phyloP scores from a whole-genome alignment of 2,329 filamentous ascomycete genomes.

The Ascochyta pisi region DNA sequence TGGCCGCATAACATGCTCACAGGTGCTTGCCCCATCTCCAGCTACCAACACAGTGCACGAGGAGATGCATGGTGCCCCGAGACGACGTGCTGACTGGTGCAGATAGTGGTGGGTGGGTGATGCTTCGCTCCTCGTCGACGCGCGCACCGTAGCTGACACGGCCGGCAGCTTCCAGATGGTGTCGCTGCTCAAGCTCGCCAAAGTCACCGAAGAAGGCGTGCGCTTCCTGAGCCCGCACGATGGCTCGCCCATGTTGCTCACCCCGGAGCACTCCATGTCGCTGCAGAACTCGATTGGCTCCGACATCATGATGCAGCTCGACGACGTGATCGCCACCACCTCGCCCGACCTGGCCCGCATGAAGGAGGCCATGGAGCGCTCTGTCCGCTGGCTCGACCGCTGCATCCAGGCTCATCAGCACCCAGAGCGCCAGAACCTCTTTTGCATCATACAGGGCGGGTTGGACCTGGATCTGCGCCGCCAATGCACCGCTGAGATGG shows the following conservation, averaged over 20 bases:
- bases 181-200: constrained; percentile 88
- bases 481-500: constrained; percentile 86
- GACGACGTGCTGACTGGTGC: constrained; percentile 35
- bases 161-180: constrained; percentile 93
- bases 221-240: constrained; percentile 96
- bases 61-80: background rate
- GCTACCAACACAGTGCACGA: background rate
- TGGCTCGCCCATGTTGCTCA: constrained; percentile 93
- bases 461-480: constrained; percentile 85
- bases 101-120: constrained; percentile 57
- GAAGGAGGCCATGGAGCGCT: constrained; percentile 92
- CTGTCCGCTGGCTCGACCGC: constrained; percentile 92
- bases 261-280: constrained; percentile 94
- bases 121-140: constrained; percentile 21
- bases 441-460: constrained; percentile 98
- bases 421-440: constrained; percentile 85
- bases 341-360: constrained; percentile 88
- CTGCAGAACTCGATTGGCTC: constrained; percentile 92
- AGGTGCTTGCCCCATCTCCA: constrained; percentile 45
- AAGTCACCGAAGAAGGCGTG: constrained; percentile 93
- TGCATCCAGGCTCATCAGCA: constrained; percentile 91
- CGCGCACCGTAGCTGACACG: constrained; percentile 36
- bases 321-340: constrained; percentile 96
- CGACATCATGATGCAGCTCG: constrained; percentile 99
- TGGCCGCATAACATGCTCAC: constrained; percentile 97